Evolutionary conservation across 768 basidiomycete genomes (phyloP).

Genomic region (Rhizopogon vulgaris): DNA sequence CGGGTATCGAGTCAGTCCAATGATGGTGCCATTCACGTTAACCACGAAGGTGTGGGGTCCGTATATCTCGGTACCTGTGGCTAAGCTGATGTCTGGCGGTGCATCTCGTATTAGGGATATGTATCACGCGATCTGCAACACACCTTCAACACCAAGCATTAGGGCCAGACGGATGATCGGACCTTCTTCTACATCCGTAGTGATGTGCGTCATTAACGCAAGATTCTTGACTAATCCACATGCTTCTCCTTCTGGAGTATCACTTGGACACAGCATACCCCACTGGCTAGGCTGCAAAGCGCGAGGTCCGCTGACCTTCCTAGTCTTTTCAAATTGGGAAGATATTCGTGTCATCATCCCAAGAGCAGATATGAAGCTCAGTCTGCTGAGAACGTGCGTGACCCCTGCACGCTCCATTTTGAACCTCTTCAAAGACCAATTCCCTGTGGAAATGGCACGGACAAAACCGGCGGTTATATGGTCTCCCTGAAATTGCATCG

Average conservation of each 20-base stretch:
- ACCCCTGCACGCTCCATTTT: constrained; percentile 99
- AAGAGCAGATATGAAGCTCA: constrained; percentile 94
- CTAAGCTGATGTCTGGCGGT: constrained; percentile 73
- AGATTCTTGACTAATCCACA: constrained; percentile 98
- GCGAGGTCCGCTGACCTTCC: constrained; percentile 96
- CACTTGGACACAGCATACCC: constrained; percentile 97
- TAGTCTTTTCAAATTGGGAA: constrained; percentile 98
- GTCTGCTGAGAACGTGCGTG: constrained; percentile 91
- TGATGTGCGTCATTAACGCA: constrained; percentile 99
- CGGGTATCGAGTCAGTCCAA: constrained; percentile 87
- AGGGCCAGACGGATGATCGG: constrained; percentile 86
- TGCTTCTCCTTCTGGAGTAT: constrained; percentile 99
- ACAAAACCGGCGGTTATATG: constrained; percentile 94
- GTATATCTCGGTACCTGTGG: constrained; percentile 95
- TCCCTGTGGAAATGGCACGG: constrained; percentile 96
- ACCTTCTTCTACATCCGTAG: constrained; percentile 95
- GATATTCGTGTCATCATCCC: constrained; percentile 99
- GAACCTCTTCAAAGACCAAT: constrained; percentile 98
- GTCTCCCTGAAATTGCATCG: constrained; percentile 94
- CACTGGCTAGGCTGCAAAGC: constrained; percentile 98
- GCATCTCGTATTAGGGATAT: constrained; percentile 8
- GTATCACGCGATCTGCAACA: constrained; percentile 14
- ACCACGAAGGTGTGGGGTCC: constrained; percentile 90
- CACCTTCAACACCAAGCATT: constrained; percentile 97
- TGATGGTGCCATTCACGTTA: constrained; percentile 93